Percentiles rank a stretch among this genome's conserved stretches.
phyloP scores from a whole-genome alignment of 1,139 yeast species.

The Blastobotrys raffinosifermentans region DNA sequence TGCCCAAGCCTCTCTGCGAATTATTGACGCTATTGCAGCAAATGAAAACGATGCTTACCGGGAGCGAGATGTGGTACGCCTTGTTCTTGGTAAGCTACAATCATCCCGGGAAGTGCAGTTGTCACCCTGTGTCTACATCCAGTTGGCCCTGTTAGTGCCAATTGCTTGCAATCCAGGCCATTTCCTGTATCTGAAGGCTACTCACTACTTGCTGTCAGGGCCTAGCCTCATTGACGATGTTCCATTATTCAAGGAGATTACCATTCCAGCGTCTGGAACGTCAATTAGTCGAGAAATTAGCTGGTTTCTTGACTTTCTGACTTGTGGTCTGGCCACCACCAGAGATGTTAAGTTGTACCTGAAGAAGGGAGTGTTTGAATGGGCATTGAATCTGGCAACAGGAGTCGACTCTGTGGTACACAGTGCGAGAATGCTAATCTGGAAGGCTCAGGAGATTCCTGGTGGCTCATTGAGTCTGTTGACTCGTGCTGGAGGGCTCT shows the following conservation, averaged over 20 bases:
- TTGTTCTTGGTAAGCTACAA: slow-evolving; percentile 59
- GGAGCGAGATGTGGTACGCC: slow-evolving; percentile 52
- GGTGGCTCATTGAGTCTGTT: slow-evolving; percentile 58
- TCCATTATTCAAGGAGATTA: slow-evolving; percentile 56
- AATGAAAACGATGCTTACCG: too few relatives aligned
- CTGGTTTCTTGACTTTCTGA: slow-evolving; percentile 59
- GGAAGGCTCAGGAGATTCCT: slow-evolving; percentile 47
- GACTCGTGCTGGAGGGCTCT: slow-evolving; percentile 56
- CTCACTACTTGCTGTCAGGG: slow-evolving; percentile 37
- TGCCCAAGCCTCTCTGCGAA: background rate
- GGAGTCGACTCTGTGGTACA: slow-evolving; percentile 27
- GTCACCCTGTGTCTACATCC: slow-evolving; percentile 42
- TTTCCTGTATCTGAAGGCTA: slow-evolving; percentile 61
- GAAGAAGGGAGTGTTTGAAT: slow-evolving; percentile 56
- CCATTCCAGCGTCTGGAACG: slow-evolving; percentile 23
- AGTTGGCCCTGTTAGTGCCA: slow-evolving; percentile 49
- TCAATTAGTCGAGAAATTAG: slow-evolving; percentile 46
- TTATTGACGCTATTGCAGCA: background rate
- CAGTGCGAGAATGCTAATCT: slow-evolving; percentile 42
- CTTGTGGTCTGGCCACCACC: slow-evolving; percentile 40
- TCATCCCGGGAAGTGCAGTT: slow-evolving; percentile 35
- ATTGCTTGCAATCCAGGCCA: slow-evolving; percentile 65
- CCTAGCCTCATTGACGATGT: slow-evolving; percentile 56
- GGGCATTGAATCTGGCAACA: slow-evolving; percentile 47
- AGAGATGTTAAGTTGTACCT: slow-evolving; percentile 50